Conservation (phyloP, 345 rosid species). For the Streptanthus diversifolius region DNA sequence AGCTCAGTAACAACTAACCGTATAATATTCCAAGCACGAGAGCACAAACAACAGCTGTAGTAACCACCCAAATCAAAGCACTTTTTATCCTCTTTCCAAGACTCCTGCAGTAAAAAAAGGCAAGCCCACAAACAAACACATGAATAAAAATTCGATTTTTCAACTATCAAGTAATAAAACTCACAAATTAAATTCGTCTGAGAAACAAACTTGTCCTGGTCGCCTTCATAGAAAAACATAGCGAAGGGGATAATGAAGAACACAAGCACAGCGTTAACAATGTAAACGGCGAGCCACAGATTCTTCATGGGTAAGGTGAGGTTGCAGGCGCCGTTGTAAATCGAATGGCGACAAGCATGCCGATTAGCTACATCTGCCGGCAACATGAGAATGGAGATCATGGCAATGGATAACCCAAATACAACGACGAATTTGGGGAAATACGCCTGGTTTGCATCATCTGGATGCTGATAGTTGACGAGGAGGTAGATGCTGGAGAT, state of each 20-base stretch:
- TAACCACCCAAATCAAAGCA: constrained; percentile 75
- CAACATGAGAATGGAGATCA: constrained; percentile 86
- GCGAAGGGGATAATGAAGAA: constrained; percentile 97
- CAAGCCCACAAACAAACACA: not conserved
- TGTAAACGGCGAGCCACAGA: constrained; percentile 91
- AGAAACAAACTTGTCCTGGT: constrained; percentile 86
- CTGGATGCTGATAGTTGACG: constrained; percentile 96
- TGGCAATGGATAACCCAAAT: constrained; percentile 79
- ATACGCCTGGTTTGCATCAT: constrained; percentile 95
- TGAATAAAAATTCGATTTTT: not conserved
- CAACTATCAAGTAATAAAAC: not conserved
- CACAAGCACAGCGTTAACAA: constrained; percentile 81
- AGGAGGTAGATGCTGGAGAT: constrained; percentile 88
- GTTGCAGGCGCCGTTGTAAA: constrained; percentile 88
- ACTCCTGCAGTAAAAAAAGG: constrained; percentile 47
- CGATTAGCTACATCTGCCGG: constrained; percentile 98
- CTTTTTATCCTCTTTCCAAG: constrained; percentile 80
- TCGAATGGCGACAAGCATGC: constrained; percentile 85
- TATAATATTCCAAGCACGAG: constrained; percentile 87
- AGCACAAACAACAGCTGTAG: constrained; percentile 76
- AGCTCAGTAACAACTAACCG: constrained; percentile 47
- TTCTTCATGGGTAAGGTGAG: constrained; percentile 96
- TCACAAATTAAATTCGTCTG: constrained; percentile 13
- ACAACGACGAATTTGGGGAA: constrained; percentile 95
- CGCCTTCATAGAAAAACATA: constrained; percentile 98